Evolutionary conservation across 257 asterid genomes (phyloP).

Genomic region (Gynochthodes officinalis): DNA sequence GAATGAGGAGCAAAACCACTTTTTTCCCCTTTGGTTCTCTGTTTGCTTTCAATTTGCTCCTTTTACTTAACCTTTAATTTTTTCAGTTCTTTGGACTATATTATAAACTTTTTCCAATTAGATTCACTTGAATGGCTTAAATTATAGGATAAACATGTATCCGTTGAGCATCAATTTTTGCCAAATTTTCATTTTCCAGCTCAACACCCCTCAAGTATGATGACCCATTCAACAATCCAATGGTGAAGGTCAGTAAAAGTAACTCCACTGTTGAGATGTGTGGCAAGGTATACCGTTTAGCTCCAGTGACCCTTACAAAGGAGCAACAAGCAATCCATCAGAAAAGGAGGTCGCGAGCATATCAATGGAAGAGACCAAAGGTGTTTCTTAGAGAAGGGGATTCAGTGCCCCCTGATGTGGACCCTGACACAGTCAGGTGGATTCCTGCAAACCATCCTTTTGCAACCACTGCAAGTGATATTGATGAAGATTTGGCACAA

Average conservation of each 20-base stretch:
- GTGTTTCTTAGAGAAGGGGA: constrained; percentile 94
- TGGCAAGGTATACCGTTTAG: constrained; percentile 89
- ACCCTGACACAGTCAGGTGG: constrained; percentile 98
- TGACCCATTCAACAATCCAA: constrained; percentile 94
- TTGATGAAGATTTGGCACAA: constrained; percentile 91
- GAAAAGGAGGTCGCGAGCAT: constrained; percentile 94
- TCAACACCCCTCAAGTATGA: constrained; percentile 87
- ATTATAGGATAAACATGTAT: not conserved
- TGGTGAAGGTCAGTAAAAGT: constrained; percentile 82
- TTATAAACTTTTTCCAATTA: not conserved
- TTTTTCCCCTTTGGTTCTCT: not conserved
- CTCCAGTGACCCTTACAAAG: constrained; percentile 87
- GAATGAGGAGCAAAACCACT: not conserved
- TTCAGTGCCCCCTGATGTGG: constrained; percentile 88
- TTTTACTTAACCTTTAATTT: not conserved
- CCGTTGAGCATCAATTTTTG: not conserved
- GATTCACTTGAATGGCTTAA: not conserved
- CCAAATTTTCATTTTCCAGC: constrained; percentile 36
- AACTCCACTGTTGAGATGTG: constrained; percentile 94
- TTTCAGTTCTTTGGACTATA: not conserved
- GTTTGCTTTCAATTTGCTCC: not conserved
- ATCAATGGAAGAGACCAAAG: constrained; percentile 99
- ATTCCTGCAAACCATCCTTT: constrained; percentile 99
- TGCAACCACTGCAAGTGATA: constrained; percentile 93
- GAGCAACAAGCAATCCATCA: constrained; percentile 80